Percentiles rank a stretch among this genome's conserved stretches.
Evolutionary conservation across 202 grass and related monocot genomes (phyloP).

Genomic region (Digitaria exilis): DNA sequence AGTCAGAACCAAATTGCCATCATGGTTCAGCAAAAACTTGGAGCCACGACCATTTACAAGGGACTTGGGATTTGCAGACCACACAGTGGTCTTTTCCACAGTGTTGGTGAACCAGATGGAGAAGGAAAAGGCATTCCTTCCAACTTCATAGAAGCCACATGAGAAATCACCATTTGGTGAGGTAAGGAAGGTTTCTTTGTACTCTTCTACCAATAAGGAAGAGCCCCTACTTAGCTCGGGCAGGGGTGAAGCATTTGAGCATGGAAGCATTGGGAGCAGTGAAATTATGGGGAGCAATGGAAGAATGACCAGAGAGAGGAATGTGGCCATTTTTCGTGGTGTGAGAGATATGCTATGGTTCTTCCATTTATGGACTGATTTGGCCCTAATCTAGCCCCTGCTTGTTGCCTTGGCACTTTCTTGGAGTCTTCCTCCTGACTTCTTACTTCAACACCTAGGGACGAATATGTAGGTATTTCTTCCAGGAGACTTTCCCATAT

Average conservation of each 20-base stretch:
- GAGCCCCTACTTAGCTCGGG: slow-evolving; percentile 36
- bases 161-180: slow-evolving; percentile 61
- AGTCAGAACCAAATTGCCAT: slow-evolving; percentile 66
- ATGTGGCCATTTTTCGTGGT: slow-evolving; percentile 36
- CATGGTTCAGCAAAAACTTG: slow-evolving; percentile 38
- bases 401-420: slow-evolving; percentile 1
- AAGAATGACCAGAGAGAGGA: slow-evolving; percentile 39
- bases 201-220: slow-evolving; percentile 48
- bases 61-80: slow-evolving; percentile 57
- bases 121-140: slow-evolving; percentile 61
- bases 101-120: slow-evolving; percentile 66
- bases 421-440: neutral
- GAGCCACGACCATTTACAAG: slow-evolving; percentile 62
- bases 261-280: slow-evolving; percentile 38
- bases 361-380: slow-evolving; percentile 31
- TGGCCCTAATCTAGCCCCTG: neutral
- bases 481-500: neutral
- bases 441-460: slow-evolving; percentile 5
- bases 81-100: slow-evolving; percentile 49
- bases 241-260: slow-evolving; percentile 38
- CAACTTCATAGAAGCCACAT: slow-evolving; percentile 63
- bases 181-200: slow-evolving; percentile 53
- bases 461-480: slow-evolving; percentile 8
- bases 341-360: neutral
- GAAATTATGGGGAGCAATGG: slow-evolving; percentile 34